phyloP scores from a whole-genome alignment of 305 asterid genomes.

The Euphrasia arctica region DNA sequence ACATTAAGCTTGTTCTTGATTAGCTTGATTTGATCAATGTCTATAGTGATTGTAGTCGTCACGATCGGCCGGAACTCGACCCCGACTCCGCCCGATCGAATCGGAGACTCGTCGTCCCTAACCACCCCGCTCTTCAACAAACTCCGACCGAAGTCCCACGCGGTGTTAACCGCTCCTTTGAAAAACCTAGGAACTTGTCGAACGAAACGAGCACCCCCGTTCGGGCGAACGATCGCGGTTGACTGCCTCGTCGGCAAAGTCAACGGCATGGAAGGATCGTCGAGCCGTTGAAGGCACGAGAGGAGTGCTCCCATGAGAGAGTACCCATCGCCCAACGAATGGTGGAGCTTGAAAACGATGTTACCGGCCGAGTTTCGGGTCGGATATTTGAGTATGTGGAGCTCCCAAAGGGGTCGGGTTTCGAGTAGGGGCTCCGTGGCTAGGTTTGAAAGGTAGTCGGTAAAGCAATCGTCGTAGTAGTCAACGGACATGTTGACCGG shows the following conservation, averaged over 20 bases:
- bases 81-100: conserved; percentile 51
- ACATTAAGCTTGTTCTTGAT: conserved; percentile 56
- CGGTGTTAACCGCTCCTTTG: conserved; percentile 34
- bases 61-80: conserved; percentile 44
- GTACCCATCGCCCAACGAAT: conserved; percentile 72
- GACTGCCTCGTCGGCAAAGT: conserved; percentile 47
- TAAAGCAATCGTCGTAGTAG: conserved; percentile 52
- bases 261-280: conserved; percentile 56
- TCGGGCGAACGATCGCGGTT: not conserved
- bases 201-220: not conserved
- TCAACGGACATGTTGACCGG: conserved; percentile 38
- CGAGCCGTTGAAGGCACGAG: conserved; percentile 57
- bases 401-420: conserved; percentile 57
- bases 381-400: conserved; percentile 65
- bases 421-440: conserved; percentile 43
- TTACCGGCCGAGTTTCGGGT: conserved; percentile 48
- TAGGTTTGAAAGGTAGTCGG: conserved; percentile 45
- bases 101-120: conserved; percentile 48
- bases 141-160: conserved; percentile 49
- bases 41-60: conserved; percentile 41
- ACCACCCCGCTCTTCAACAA: conserved; percentile 42
- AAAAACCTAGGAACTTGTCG: conserved; percentile 29
- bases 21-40: conserved; percentile 46
- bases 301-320: conserved; percentile 81
- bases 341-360: conserved; percentile 60